Evolutionary conservation across 1,284 basidiomycete genomes (phyloP).

Genomic region (Tilletia horrida): DNA sequence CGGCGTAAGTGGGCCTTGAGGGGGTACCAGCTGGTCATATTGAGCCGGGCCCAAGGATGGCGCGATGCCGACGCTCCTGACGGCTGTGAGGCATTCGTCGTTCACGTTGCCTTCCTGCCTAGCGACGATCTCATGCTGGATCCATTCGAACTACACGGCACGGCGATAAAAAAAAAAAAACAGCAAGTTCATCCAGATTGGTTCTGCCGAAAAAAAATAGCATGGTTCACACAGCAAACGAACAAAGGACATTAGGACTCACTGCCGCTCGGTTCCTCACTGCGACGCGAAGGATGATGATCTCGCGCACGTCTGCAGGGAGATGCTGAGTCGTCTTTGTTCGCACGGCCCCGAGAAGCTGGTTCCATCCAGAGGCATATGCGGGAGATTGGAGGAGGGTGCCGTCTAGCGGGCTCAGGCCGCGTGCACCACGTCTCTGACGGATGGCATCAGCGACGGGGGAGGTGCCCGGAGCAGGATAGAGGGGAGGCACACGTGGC

Average conservation of each 20-base stretch:
- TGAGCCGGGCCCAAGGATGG: constrained; percentile 20
- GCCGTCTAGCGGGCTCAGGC: constrained; percentile 57
- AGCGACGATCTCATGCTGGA: constrained; percentile 56
- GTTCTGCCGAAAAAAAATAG: too few relatives aligned
- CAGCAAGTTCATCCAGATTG: too few relatives aligned
- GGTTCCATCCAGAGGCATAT: constrained; percentile 57
- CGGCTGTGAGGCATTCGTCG: constrained; percentile 48
- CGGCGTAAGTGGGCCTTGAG: constrained; percentile 24
- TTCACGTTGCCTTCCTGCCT: constrained; percentile 54
- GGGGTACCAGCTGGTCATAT: neutral
- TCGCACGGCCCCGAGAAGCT: constrained; percentile 56
- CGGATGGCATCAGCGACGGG: constrained; percentile 57
- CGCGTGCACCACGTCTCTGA: constrained; percentile 55
- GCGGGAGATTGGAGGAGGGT: constrained; percentile 55
- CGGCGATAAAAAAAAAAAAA: neutral
- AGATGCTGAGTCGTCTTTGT: constrained; percentile 53
- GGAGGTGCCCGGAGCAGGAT: constrained; percentile 52
- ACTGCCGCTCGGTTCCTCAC: constrained; percentile 55
- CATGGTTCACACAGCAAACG: too few relatives aligned
- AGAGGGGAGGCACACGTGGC: constrained; percentile 54
- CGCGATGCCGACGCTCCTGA: constrained; percentile 40
- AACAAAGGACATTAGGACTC: too few relatives aligned
- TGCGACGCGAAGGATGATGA: constrained; percentile 58
- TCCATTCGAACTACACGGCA: constrained; percentile 55
- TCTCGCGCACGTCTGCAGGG: constrained; percentile 56